These are phyloP conservation scores for Salmacisia buchloeana DNA, from an alignment of 1,284 basidiomycete genomes.

Conservation along the genomic window DNA sequence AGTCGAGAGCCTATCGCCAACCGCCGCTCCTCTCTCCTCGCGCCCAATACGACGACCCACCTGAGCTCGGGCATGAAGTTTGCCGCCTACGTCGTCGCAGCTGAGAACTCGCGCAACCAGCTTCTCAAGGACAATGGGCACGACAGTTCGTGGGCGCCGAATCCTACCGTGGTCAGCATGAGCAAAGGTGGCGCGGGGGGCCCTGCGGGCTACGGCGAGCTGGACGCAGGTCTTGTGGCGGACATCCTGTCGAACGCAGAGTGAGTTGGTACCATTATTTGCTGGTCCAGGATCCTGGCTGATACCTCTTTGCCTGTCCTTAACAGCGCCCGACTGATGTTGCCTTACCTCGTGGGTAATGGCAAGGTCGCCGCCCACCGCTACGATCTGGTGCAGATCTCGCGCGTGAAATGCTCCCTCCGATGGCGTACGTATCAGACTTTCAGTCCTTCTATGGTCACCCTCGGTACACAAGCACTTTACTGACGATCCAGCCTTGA, in stretches of 20 bases:
- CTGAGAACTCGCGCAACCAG: neutral
- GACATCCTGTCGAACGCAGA: neutral
- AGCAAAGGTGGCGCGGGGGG: neutral
- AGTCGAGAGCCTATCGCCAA: neutral
- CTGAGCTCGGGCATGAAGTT: neutral
- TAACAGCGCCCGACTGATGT: neutral
- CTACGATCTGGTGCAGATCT: neutral
- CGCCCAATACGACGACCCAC: neutral
- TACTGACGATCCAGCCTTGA: neutral
- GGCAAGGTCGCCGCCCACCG: neutral
- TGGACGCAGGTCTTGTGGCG: neutral
- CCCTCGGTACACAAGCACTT: neutral
- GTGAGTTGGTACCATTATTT: neutral
- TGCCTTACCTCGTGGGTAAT: neutral
- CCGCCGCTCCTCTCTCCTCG: neutral
- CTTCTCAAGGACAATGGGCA: slow-evolving; percentile 2
- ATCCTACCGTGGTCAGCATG: neutral
- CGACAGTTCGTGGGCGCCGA: neutral
- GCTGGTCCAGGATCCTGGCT: neutral
- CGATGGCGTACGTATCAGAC: neutral
- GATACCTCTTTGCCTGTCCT: neutral
- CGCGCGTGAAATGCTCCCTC: neutral
- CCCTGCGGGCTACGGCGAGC: neutral
- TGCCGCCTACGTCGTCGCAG: neutral
- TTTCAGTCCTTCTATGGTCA: neutral